Evolutionary conservation across 345 rosid genomes (phyloP), one percentile per base, ranked within the genome.

Genomic region (Pistacia vera): DNA sequence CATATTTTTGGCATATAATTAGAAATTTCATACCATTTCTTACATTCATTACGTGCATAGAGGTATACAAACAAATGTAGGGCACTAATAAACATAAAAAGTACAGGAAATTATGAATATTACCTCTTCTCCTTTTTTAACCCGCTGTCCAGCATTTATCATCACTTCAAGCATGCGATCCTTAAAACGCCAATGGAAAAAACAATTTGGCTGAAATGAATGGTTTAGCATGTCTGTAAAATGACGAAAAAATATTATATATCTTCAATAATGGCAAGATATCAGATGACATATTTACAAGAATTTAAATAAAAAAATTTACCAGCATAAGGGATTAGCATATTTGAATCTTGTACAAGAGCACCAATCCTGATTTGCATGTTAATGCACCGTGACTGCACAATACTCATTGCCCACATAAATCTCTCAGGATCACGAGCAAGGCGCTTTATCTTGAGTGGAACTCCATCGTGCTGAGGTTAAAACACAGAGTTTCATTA

Each of bases 291-390:
- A 49, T 20, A 48, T 41, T 52, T 41, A 18, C 55, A 76, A 63
- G 56, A 68, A 51, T 36, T 69, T 20, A 1, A 1, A 58, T 35
- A 62, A 70, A 63, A 38, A 66, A 72, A 20, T 79, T 83, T 77
- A 95, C 98, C 99, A 79, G 96, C 96, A 87, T 95, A 95, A 80
- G 99, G 97, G 78, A 95, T 81, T 76, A 95, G 72, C 99, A 95
- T 93, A 75, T 95, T 90, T 75, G 92, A 78, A 75, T 95, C 93
- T 88, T 93, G 99, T 80, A 86, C 81, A 57, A 95, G 86, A 54
- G 98, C 96, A 58, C 94, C 98, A 13, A 92, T 76, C 81, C 99
- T 93, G 71, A 93, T 78, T 82, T 88, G 88, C 93, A 93, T 86
- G 86, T 85, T 85, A 62, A 95, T 83, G 83, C 96, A 85, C 58